Evolutionary conservation across 2,329 filamentous ascomycete species (phyloP).

Genomic region (Trichoderma sp.): DNA sequence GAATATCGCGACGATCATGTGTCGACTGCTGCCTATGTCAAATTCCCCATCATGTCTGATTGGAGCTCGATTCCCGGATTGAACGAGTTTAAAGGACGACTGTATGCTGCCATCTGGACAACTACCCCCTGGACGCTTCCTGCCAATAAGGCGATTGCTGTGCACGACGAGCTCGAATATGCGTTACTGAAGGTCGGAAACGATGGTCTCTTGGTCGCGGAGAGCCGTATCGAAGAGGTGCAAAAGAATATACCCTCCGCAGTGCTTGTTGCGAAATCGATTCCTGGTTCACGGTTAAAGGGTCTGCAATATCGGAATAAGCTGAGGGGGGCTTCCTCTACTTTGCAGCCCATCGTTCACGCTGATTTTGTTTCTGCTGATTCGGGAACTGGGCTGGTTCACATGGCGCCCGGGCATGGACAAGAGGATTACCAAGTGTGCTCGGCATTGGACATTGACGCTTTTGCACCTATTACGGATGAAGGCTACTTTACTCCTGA

Average conservation of each 20-base stretch:
- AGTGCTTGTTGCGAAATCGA: slow-evolving; percentile 54
- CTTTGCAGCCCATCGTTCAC: slow-evolving; percentile 70
- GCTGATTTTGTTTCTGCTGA: slow-evolving; percentile 87
- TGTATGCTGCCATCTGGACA: slow-evolving; percentile 94
- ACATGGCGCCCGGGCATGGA: slow-evolving; percentile 90
- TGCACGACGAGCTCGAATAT: slow-evolving; percentile 76
- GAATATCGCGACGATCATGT: slow-evolving; percentile 78
- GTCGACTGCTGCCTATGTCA: slow-evolving; percentile 75
- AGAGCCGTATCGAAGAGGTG: slow-evolving; percentile 65
- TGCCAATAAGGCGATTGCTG: slow-evolving; percentile 85
- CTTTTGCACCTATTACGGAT: slow-evolving; percentile 81
- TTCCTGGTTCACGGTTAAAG: slow-evolving; percentile 66
- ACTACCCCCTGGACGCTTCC: slow-evolving; percentile 98
- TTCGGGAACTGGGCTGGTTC: slow-evolving; percentile 94
- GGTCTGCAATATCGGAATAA: slow-evolving; percentile 70
- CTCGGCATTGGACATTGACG: slow-evolving; percentile 66
- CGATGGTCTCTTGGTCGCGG: slow-evolving; percentile 70
- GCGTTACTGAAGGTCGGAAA: slow-evolving; percentile 59
- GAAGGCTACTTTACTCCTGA: slow-evolving; percentile 78
- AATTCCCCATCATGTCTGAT: slow-evolving; percentile 65
- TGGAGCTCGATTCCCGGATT: slow-evolving; percentile 40
- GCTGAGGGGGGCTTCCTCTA: slow-evolving; percentile 61
- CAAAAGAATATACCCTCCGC: slow-evolving; percentile 53
- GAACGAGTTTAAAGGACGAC: slow-evolving; percentile 44
- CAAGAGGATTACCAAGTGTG: slow-evolving; percentile 95